phyloP scores from a whole-genome alignment of 1,139 yeast genomes.

The Lodderomyces oxycetoniae region DNA sequence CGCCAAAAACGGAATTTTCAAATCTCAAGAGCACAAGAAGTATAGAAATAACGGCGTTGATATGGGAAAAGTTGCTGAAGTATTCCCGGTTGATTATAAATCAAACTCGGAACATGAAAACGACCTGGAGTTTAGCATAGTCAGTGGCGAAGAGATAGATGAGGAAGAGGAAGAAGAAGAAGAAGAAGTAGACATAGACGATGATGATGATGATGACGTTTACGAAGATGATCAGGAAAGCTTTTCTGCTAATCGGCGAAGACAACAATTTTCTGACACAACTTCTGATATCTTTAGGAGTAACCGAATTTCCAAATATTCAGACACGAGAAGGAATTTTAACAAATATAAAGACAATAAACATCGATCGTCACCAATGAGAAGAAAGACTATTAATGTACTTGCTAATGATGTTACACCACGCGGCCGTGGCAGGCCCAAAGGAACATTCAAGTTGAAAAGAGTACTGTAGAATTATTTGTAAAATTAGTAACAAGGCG shows the following conservation, averaged over 20 bases:
- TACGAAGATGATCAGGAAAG: constrained; percentile 13
- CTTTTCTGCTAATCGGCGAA: no score
- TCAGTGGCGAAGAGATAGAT: constrained; percentile 5
- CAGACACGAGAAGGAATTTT: no score
- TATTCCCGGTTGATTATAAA: constrained; percentile 9
- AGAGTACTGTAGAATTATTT: no score
- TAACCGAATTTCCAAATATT: no score
- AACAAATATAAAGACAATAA: no score
- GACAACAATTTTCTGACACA: no score
- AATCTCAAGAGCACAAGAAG: neutral
- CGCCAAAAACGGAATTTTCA: neutral
- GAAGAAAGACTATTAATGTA: constrained; percentile 12
- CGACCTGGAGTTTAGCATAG: no score
- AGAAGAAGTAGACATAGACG: constrained; percentile 1
- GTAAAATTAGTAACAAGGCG: no score
- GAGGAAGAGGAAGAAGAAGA: constrained; percentile 9
- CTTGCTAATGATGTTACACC: constrained; percentile 7
- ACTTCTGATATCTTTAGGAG: no score
- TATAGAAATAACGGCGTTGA: no score
- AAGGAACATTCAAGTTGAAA: constrained; percentile 13
- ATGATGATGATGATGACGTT: constrained; percentile 13
- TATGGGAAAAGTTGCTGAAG: constrained; percentile 6
- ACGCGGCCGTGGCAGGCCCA: constrained; percentile 16
- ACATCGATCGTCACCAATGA: constrained; percentile 6
- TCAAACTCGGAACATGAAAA: constrained; percentile 13